Percentiles rank a stretch among this genome's conserved stretches.
Evolutionary conservation across 2,329 filamentous ascomycete genomes (phyloP).

Genomic region (Pezicula rhizophila): DNA sequence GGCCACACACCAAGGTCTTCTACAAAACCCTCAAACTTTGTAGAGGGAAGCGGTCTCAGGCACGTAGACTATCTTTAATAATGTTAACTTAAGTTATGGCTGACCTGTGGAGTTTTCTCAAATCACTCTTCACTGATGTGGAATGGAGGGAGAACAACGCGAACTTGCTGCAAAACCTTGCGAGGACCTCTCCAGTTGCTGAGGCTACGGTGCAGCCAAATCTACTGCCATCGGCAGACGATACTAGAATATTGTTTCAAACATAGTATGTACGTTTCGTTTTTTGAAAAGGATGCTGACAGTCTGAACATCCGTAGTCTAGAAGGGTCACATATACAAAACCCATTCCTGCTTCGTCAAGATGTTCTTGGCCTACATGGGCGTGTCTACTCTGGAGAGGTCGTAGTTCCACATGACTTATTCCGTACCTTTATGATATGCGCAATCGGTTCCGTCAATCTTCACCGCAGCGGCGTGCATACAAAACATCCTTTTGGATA

Average conservation of each 20-base stretch:
- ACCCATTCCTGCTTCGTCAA: constrained; percentile 23
- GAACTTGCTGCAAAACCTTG: neutral
- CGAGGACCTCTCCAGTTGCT: neutral
- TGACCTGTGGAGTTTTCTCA: neutral
- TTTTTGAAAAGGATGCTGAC: no score
- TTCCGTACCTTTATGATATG: constrained; percentile 33
- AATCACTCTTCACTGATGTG: neutral
- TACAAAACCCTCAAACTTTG: neutral
- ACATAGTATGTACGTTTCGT: neutral
- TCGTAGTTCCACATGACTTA: constrained; percentile 22
- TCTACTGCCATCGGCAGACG: neutral
- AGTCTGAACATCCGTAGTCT: constrained; percentile 5
- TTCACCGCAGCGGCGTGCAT: constrained; percentile 26
- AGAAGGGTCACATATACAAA: constrained; percentile 18
- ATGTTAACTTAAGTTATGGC: neutral
- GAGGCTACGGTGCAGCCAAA: neutral
- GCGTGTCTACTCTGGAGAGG: constrained; percentile 8
- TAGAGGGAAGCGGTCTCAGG: neutral
- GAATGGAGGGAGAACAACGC: neutral
- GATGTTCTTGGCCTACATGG: constrained; percentile 17
- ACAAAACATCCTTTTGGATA: constrained; percentile 34
- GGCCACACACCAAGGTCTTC: neutral
- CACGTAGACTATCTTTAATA: neutral
- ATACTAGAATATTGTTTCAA: neutral
- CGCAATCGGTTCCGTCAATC: constrained; percentile 30